Conservation (phyloP, 2,329 filamentous ascomycete genomes). For the Aspergillus aculeatinus region DNA sequence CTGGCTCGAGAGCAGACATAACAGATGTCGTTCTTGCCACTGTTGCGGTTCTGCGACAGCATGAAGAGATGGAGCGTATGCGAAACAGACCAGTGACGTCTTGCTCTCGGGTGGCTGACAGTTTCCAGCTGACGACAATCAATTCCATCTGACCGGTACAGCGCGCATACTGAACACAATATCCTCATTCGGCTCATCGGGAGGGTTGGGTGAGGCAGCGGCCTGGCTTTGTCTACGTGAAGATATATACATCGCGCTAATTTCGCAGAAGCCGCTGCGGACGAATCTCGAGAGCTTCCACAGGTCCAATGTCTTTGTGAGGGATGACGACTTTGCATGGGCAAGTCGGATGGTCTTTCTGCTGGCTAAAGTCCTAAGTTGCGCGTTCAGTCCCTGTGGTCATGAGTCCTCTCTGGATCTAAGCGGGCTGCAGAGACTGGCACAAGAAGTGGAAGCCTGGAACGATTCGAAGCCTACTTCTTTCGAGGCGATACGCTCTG, state of each 20-base stretch:
- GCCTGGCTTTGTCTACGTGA: slow-evolving; percentile 42
- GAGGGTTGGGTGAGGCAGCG: slow-evolving; percentile 41
- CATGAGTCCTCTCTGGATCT: not conserved
- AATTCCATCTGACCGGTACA: slow-evolving; percentile 37
- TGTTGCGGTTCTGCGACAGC: slow-evolving; percentile 35
- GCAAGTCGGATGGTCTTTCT: slow-evolving; percentile 38
- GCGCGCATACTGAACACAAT: slow-evolving; percentile 39
- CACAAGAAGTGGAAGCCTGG: slow-evolving; percentile 24
- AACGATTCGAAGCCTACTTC: slow-evolving; percentile 22
- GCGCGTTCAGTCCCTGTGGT: slow-evolving; percentile 13
- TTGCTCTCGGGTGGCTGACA: slow-evolving; percentile 3
- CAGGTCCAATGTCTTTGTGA: slow-evolving; percentile 32
- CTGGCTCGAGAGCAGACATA: slow-evolving; percentile 23
- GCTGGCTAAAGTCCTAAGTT: slow-evolving; percentile 33
- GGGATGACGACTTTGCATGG: slow-evolving; percentile 38
- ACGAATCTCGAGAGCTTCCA: slow-evolving; percentile 38
- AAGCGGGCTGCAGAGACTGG: slow-evolving; percentile 2
- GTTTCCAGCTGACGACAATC: slow-evolving; percentile 30
- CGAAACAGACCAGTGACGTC: not conserved
- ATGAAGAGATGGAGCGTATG: slow-evolving; percentile 36
- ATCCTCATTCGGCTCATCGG: slow-evolving; percentile 38
- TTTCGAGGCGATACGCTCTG: slow-evolving; percentile 28
- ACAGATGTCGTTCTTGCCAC: slow-evolving; percentile 34
- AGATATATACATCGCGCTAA: slow-evolving; percentile 40
- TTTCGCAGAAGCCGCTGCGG: slow-evolving; percentile 32